Percentiles rank a stretch among this genome's conserved stretches.
These are phyloP conservation scores for Dryadomyces sulphureus DNA, from an alignment of 2,329 filamentous ascomycete species.

Conservation along the genomic window DNA sequence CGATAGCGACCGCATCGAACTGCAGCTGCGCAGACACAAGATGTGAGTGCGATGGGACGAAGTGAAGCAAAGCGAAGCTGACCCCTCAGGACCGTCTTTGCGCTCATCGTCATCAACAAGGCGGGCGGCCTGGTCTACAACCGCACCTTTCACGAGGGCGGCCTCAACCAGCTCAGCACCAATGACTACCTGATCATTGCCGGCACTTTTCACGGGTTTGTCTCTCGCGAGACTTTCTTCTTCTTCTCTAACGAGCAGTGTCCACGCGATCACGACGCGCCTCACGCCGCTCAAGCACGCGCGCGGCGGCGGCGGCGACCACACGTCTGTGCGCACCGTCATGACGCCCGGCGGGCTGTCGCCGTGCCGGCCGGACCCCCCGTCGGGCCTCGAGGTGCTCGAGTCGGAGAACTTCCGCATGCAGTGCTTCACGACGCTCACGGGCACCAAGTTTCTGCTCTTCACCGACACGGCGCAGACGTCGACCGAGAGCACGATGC, in stretches of 20 bases:
- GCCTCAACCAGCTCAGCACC: constrained; percentile 72
- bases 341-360: constrained; percentile 13
- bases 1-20: too few relatives aligned
- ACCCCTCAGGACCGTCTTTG: constrained; percentile 91
- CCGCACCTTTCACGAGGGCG: constrained; percentile 76
- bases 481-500: constrained; percentile 72
- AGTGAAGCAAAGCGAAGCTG: too few relatives aligned
- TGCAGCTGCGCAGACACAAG: too few relatives aligned
- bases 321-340: background rate
- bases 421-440: constrained; percentile 90
- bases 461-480: constrained; percentile 84
- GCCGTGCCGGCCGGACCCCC: constrained; percentile 41
- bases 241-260: constrained; percentile 23
- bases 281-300: constrained; percentile 38
- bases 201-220: constrained; percentile 88
- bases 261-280: constrained; percentile 54
- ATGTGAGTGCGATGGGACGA: too few relatives aligned
- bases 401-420: constrained; percentile 90
- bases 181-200: constrained; percentile 97
- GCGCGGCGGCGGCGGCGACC: constrained; percentile 8
- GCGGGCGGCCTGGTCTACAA: constrained; percentile 94
- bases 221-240: background rate
- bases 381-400: constrained; percentile 77
- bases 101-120: constrained; percentile 97
- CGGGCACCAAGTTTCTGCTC: constrained; percentile 86